phyloP scores from a whole-genome alignment of 805 yeast species.

The Starmerella scarabaei region DNA sequence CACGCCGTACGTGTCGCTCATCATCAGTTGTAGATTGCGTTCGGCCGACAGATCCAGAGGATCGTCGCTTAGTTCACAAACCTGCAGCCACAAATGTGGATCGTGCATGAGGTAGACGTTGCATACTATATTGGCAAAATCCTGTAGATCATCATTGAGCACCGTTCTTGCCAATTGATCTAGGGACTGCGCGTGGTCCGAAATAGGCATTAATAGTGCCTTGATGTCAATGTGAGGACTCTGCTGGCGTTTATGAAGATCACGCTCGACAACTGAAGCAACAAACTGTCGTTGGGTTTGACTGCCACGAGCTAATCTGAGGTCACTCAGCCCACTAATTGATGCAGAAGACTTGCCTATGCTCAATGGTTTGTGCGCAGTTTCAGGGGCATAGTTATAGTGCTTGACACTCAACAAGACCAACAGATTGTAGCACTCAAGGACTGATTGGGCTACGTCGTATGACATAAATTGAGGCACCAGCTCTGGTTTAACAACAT shows the following conservation, averaged over 20 bases:
- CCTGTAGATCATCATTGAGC: background rate
- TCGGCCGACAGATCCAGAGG: background rate
- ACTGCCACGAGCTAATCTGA: too few species aligned
- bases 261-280: too few species aligned
- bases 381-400: too few species aligned
- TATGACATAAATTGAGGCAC: conserved; percentile 13
- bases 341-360: too few species aligned
- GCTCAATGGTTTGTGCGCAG: too few species aligned
- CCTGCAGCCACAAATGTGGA: conserved; percentile 9
- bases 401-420: conserved; percentile 1
- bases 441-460: conserved; percentile 6
- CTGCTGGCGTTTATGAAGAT: too few species aligned
- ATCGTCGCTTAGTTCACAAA: conserved; percentile 1
- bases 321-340: too few species aligned
- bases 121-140: background rate
- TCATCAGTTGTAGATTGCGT: background rate
- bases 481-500: background rate
- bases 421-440: conserved; percentile 6
- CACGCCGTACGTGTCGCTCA: background rate
- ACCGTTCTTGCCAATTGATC: background rate
- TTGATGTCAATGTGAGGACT: too few species aligned
- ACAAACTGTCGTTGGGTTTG: too few species aligned
- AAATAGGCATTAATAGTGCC: too few species aligned
- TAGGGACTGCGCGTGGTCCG: too few species aligned
- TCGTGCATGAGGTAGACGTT: conserved; percentile 6